Base-by-base conservation (phyloP, 2,329 filamentous ascomycete species). In the Onygenales sp. region DNA sequence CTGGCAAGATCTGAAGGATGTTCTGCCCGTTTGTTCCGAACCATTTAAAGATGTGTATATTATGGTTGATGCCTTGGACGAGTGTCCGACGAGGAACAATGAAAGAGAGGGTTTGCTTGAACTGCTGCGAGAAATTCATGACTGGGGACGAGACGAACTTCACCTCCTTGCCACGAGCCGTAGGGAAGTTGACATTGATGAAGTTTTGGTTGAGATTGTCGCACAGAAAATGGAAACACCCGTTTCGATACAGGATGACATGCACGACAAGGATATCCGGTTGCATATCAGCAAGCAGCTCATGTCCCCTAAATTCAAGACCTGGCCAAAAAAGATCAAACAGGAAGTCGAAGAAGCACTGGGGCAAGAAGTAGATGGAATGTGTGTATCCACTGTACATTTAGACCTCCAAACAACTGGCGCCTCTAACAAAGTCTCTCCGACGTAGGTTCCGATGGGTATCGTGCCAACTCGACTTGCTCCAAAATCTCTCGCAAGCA, bases 391-490 rank as follows among this genome's bases (percentile, higher is more conserved):
- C 39, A 8, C 1, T 2, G 11, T 42, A 2, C 43, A 5, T 21
- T 17, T n/a, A 45, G 43, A 31, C 43, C 21, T 10, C 11, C 11
- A 17, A 7, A 11, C 42, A 7, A 32, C 21, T 27, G 21, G 21
- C 21, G 21, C 21, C 3, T 27, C 21, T 27, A 5, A 27, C 21
- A 27, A 27, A 27, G 21, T 5, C 21, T 27, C 21, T 27, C 21
- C 21, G 14, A 13, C 64, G 17, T 41, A 63, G 58, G 58, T 63
- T 63, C 50, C 55, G 59, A 5, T 63, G 59, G 60, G 58, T 57
- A 5, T 49, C 50, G 39, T 63, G 60, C 45, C 58, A 63, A 27
- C 48, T 64, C 7, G 57, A 61, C 10, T 50, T 44, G 27, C 50
- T 64, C 27, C 50, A 56, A 32, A 51, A 47, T 32, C 60, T 54